phyloP scores from a whole-genome alignment of 23 red algal genomes.

The Cyanidiococcus yangmingshanensis region DNA sequence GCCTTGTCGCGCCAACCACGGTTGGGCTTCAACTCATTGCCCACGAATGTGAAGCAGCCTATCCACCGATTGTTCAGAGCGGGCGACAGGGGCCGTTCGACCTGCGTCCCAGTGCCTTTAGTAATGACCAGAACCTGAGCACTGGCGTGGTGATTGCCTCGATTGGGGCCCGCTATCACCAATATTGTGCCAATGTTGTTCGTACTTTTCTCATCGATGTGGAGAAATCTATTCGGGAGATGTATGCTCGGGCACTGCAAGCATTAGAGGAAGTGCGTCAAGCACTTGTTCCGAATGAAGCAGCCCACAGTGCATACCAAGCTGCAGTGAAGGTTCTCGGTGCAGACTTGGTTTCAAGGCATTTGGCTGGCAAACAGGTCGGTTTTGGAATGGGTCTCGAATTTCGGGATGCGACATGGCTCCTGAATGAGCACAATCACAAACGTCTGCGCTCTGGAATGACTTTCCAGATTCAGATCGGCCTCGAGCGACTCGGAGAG shows the following conservation, averaged over 20 bases:
- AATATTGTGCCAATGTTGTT: slow-evolving; percentile 70
- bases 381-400: slow-evolving; percentile 93
- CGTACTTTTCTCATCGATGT: slow-evolving; percentile 75
- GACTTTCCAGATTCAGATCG: slow-evolving; percentile 77
- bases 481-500: slow-evolving; percentile 50
- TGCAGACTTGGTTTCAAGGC: slow-evolving; percentile 4
- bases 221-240: slow-evolving; percentile 34
- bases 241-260: slow-evolving; percentile 48
- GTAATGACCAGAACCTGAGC: slow-evolving; percentile 39
- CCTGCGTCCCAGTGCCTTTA: slow-evolving; percentile 65
- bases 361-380: slow-evolving; percentile 68
- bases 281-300: slow-evolving; percentile 45
- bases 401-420: slow-evolving; percentile 68
- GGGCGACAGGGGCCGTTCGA: slow-evolving; percentile 46
- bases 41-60: slow-evolving; percentile 81
- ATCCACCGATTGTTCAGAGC: slow-evolving; percentile 86
- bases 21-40: slow-evolving; percentile 37
- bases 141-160: slow-evolving; percentile 63
- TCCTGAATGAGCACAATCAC: slow-evolving; percentile 79
- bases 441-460: slow-evolving; percentile 62
- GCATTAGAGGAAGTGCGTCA: slow-evolving; percentile 48
- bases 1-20: slow-evolving; percentile 47
- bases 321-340: slow-evolving; percentile 37
- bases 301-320: slow-evolving; percentile 44
- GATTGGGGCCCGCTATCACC: slow-evolving; percentile 71